Percentiles rank a stretch among this genome's conserved stretches.
These are phyloP conservation scores for Leptographium procerum DNA, from an alignment of 2,329 filamentous ascomycete species.

Conservation along the genomic window DNA sequence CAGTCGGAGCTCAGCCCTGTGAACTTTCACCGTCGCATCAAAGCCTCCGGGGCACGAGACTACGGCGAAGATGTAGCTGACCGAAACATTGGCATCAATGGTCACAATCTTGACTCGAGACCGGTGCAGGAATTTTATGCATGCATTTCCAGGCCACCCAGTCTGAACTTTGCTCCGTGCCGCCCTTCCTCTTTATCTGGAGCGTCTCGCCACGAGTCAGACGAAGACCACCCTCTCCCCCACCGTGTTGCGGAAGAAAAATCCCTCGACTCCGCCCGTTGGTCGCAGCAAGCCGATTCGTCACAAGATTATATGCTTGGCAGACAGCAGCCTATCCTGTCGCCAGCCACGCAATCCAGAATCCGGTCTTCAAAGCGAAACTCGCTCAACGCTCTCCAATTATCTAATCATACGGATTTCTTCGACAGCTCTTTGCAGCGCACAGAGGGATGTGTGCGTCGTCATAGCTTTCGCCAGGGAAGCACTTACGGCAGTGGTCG, in stretches of 20 bases:
- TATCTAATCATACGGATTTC: background rate
- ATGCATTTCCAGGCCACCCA: background rate
- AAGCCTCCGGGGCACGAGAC: slow-evolving; percentile 38
- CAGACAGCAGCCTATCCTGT: background rate
- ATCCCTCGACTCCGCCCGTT: slow-evolving; percentile 4
- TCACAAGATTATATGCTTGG: background rate
- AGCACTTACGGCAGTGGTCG: background rate
- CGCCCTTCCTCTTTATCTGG: background rate
- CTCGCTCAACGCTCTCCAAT: background rate
- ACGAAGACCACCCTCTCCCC: background rate
- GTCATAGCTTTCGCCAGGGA: background rate
- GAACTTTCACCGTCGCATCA: slow-evolving; percentile 36
- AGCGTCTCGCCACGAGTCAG: background rate
- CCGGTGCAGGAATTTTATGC: slow-evolving; percentile 26
- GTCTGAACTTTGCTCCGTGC: background rate
- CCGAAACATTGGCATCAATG: slow-evolving; percentile 38
- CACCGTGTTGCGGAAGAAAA: slow-evolving; percentile 11
- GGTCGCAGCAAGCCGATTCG: slow-evolving; percentile 6
- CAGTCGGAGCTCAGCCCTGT: slow-evolving; percentile 38
- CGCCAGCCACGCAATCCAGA: background rate
- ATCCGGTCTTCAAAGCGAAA: background rate
- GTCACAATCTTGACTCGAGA: slow-evolving; percentile 20
- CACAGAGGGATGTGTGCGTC: background rate
- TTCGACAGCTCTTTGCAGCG: background rate
- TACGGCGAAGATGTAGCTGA: slow-evolving; percentile 58